Evolutionary conservation across 352 stramenopile genomes (phyloP), one percentile per base, ranked within the genome.

Genomic region (Phytophthora tentaculata): DNA sequence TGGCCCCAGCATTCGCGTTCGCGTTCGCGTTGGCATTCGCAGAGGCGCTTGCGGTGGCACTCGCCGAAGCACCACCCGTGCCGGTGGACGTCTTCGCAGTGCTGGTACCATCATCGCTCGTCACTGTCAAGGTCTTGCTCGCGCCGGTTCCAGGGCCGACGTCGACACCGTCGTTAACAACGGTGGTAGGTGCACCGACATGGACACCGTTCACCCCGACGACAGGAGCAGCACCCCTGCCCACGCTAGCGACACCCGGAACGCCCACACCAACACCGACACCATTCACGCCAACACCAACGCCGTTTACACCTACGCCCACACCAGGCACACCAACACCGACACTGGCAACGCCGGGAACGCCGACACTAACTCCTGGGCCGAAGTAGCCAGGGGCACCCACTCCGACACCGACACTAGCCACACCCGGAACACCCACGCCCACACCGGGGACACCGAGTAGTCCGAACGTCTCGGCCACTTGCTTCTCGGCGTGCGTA

Each of bases 41-140:
- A 24, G 39, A 51, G n/a, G 55, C 26, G n/a, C 37, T 62, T 5
- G 56, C 56, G 5, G 41, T 47, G 43, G 56, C 56, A 10, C 28
- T 62, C 14, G 44, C 43, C 12, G 41, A 47, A 24, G 56, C 56
- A 37, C 28, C 44, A 44, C 54, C 54, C 41, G 39, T 32, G 9
- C 54, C 41, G 24, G 54, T 51, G 19, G 52, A 48, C 10, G 55
- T 61, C 22, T 61, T 61, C 24, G 56, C 56, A 45, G 24, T 61
- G 10, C 13, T 45, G 19, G 19, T n/a, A 10, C 55, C 55, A 17
- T 45, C 43, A 20, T 53, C 20, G 19, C 55, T 61, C 24, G 55
- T 61, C 24, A 53, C 55, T 1, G n/a, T 54, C 20, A 62, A 28
- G 10, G 44, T 48, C 28, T 62, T 62, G 56, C 43, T 62, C 43